A percentile compares a stretch with the other conserved stretches of the same genome.
These are phyloP conservation scores for Gynostemma pentaphyllum DNA, from an alignment of 306 rosid genomes.

Conservation along the genomic window DNA sequence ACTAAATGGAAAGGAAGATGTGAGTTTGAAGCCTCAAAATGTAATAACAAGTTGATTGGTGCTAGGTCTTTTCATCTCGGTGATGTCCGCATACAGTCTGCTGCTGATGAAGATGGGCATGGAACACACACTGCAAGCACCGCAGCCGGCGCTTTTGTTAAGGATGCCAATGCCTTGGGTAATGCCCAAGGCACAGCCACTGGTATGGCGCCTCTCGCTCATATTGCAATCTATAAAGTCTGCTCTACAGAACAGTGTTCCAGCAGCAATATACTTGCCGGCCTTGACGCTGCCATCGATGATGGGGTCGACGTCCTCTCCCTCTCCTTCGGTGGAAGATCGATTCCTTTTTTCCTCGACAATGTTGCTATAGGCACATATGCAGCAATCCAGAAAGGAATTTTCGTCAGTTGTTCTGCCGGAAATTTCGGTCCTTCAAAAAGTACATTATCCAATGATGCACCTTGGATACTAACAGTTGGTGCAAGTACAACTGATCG, in stretches of 20 bases:
- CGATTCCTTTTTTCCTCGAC: conserved; percentile 35
- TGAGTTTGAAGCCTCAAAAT: conserved; percentile 26
- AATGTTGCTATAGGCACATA: conserved; percentile 46
- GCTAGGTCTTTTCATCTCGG: conserved; percentile 29
- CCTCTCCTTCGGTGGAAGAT: conserved; percentile 40
- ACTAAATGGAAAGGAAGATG: conserved; percentile 64
- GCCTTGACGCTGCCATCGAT: conserved; percentile 18
- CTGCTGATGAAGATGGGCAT: conserved; percentile 44
- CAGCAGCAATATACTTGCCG: conserved; percentile 21
- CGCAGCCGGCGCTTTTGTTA: conserved; percentile 50
- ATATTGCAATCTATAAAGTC: conserved; percentile 37
- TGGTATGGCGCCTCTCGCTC: conserved; percentile 70
- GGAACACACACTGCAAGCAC: conserved; percentile 65
- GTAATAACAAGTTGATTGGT: conserved; percentile 63
- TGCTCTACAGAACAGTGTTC: background rate
- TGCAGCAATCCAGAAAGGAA: conserved; percentile 52
- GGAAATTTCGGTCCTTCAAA: conserved; percentile 51
- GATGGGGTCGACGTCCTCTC: conserved; percentile 58
- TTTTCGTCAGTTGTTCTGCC: conserved; percentile 56
- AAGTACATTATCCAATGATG: conserved; percentile 32
- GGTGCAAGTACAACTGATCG: conserved; percentile 43
- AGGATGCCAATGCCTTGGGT: conserved; percentile 32
- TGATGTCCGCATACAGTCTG: too few relatives aligned
- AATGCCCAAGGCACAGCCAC: conserved; percentile 58
- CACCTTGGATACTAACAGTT: conserved; percentile 57